A percentile compares a stretch with the other conserved stretches of the same genome.
Evolutionary conservation across 345 rosid species (phyloP).

Genomic region (Dipteronia dyeriana): DNA sequence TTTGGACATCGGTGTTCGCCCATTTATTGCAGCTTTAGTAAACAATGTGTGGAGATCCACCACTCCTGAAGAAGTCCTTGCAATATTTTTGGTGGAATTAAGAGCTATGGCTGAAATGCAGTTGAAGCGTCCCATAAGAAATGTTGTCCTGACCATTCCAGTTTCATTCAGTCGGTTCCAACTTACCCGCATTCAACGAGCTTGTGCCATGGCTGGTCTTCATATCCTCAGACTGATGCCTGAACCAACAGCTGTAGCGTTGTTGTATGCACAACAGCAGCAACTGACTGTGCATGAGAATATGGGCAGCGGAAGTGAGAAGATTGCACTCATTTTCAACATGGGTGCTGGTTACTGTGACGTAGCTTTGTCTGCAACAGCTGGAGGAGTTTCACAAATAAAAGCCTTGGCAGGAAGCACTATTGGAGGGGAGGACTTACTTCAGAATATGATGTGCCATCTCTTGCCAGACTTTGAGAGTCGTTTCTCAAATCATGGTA

Average conservation of each 20-base stretch:
- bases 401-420: conserved; percentile 72
- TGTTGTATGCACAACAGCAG: conserved; percentile 89
- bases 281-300: conserved; percentile 63
- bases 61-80: conserved; percentile 89
- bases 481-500: conserved; percentile 42
- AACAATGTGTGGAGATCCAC: conserved; percentile 87
- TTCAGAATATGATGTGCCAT: conserved; percentile 67
- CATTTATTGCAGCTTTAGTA: conserved; percentile 76
- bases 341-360: conserved; percentile 93
- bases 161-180: conserved; percentile 86
- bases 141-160: conserved; percentile 77
- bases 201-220: conserved; percentile 94
- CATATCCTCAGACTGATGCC: conserved; percentile 84
- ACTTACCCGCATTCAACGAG: conserved; percentile 73
- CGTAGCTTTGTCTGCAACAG: conserved; percentile 78
- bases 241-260: conserved; percentile 84
- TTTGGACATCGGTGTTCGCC: conserved; percentile 80
- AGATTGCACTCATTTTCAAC: conserved; percentile 78
- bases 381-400: conserved; percentile 94
- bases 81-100: conserved; percentile 70
- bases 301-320: conserved; percentile 84
- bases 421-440: conserved; percentile 82
- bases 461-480: conserved; percentile 50
- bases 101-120: conserved; percentile 74
- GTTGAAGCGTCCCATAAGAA: conserved; percentile 69